Base-by-base conservation (phyloP, 306 rosid genomes). In the Casuarina cunninghamiana region DNA sequence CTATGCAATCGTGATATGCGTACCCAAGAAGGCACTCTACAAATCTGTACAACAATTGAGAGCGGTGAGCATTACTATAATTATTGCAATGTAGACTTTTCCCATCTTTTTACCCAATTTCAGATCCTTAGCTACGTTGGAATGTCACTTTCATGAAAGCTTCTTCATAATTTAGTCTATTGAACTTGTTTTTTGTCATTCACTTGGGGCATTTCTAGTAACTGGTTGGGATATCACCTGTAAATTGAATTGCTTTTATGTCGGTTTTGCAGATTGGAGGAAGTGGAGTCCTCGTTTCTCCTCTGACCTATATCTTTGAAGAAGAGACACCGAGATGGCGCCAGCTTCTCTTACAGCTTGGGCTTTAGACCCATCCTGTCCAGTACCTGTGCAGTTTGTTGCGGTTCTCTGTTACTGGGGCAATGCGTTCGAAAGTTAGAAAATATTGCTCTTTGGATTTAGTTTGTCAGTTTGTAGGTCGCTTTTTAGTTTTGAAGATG, bases 291-390 rank as follows among this genome's bases (percentile, higher is more conserved):
- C 89, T 95, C 69, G 16, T 93, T 76, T 93, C 97, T 10, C 99
- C 97, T 5, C 75, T 95, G 91, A 95, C 99, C 44, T 95, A 95
- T 87, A 93, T 95, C 76, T 95, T 95, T 61, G 96, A 95, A 8
- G 99, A 93, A 87, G 99, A 95, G 80, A 91, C 99, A 69, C 99
- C 99, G 19, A 93, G 97, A 83, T 95, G 98, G 97, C 84, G 82
- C 12, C 90, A 83, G 66, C 97, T 95, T 75, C 93, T 95, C 78
- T 58, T 88, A 38, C 80, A 79, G 53, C 94, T 95, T 2, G 97
- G 98, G 71, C 79, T 87, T 51, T 93, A 88, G 82, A 39, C 72
- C 44, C 49, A 50, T 45, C 10, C 49, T 49, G 72, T 48, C 73
- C 44, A 66, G 26, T 46, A 45, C 10, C 19, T 39, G 26, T 4